phyloP scores from a whole-genome alignment of 2,329 filamentous ascomycete species.

The Alternaria viburni region DNA sequence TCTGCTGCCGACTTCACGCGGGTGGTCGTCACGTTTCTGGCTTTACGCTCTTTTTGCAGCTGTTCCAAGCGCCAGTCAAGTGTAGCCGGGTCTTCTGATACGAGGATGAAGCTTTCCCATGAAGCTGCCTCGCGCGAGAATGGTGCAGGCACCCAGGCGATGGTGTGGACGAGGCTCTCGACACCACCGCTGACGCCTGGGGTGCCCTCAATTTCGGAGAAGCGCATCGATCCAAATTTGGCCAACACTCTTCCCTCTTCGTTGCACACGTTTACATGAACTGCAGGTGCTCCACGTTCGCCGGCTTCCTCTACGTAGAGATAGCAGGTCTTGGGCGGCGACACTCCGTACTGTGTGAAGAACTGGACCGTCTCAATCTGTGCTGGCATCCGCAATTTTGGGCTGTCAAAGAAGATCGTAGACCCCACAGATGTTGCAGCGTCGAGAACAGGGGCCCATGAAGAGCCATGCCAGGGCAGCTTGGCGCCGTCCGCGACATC shows the following conservation, averaged over 20 bases:
- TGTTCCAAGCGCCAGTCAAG: not conserved
- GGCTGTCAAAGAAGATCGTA: not conserved
- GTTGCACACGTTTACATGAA: not conserved
- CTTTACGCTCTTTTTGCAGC: not conserved
- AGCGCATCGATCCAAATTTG: not conserved
- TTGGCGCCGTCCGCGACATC: conserved; percentile 21
- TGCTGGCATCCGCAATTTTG: not conserved
- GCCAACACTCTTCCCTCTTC: not conserved
- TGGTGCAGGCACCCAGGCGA: not conserved
- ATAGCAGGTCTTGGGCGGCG: not conserved
- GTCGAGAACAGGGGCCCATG: not conserved
- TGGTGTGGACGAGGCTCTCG: not conserved
- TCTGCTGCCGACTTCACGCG: not conserved
- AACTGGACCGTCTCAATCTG: not conserved
- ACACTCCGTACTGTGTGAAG: not conserved
- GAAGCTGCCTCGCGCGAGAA: not conserved
- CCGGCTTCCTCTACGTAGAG: not conserved
- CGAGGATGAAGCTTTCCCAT: not conserved
- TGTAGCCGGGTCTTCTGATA: not conserved
- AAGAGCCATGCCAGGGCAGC: not conserved
- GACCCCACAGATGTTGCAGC: not conserved
- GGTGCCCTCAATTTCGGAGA: not conserved
- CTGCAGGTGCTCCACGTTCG: not conserved
- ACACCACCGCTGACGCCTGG: not conserved
- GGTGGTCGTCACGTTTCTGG: not conserved